A percentile compares a stretch with the other conserved stretches of the same genome.
Evolutionary conservation across 208 protist species (phyloP).

Genomic region (Acanthamoeba lenticulata): DNA sequence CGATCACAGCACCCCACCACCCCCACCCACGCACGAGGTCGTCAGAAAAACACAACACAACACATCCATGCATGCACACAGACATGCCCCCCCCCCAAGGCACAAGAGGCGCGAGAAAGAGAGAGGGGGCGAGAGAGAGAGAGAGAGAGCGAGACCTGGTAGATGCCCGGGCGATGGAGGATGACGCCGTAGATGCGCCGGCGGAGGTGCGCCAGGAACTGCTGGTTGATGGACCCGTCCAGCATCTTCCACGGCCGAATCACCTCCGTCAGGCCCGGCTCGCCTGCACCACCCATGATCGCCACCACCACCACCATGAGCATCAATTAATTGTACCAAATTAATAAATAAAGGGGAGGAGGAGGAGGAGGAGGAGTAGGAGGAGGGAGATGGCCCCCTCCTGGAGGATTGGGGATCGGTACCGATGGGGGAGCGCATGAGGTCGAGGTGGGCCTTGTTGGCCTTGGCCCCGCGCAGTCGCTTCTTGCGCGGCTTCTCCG

Average conservation of each 20-base stretch:
- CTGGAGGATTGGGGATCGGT: neutral
- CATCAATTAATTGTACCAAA: neutral
- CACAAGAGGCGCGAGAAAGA: no score
- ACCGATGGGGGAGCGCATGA: neutral
- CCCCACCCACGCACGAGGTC: neutral
- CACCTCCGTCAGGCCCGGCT: neutral
- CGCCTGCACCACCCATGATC: neutral
- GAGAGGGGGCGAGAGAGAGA: no score
- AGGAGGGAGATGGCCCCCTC: neutral
- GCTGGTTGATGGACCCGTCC: neutral
- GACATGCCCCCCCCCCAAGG: neutral
- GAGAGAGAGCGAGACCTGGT: neutral
- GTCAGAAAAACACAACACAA: neutral
- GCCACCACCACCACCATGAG: neutral
- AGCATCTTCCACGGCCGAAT: neutral
- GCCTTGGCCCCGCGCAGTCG: neutral
- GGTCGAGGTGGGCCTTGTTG: neutral
- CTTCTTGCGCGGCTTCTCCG: neutral
- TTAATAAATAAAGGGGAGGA: neutral
- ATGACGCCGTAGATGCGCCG: neutral
- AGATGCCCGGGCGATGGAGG: constrained; percentile 5
- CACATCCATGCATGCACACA: neutral
- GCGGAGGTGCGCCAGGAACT: neutral
- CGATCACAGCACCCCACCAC: neutral
- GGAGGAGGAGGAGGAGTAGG: neutral